A percentile compares a stretch with the other conserved stretches of the same genome.
Evolutionary conservation across 2,329 filamentous ascomycete species (phyloP).

Genomic region (Reticulascus tulasneorum): DNA sequence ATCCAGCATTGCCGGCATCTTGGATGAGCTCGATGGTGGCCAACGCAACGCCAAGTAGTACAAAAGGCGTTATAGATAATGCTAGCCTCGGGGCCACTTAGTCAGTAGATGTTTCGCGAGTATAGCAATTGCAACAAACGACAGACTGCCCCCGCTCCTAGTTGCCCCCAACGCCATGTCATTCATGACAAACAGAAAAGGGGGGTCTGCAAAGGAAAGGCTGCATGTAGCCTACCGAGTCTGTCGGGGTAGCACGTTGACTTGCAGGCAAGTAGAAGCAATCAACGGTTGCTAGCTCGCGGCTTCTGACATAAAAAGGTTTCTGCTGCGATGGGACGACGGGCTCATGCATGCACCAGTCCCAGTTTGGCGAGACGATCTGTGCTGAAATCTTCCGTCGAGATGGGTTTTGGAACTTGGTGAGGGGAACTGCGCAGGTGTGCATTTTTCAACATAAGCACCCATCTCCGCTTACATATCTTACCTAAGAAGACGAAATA

Average conservation of each 20-base stretch:
- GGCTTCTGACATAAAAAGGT: constrained; percentile 4
- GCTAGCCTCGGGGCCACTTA: no score
- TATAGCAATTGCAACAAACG: no score
- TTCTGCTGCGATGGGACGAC: constrained; percentile 13
- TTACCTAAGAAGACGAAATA: no score
- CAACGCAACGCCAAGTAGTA: no score
- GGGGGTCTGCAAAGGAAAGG: constrained; percentile 9
- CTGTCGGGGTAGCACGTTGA: constrained; percentile 1
- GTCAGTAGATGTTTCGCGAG: no score
- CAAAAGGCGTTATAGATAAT: no score
- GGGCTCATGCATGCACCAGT: constrained; percentile 12
- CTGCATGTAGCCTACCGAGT: constrained; percentile 13
- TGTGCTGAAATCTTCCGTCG: constrained; percentile 23
- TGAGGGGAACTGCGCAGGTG: constrained; percentile 23
- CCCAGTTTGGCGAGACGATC: constrained; percentile 13
- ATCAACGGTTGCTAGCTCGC: background rate
- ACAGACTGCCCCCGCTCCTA: no score
- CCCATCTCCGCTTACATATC: no score
- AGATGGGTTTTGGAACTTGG: constrained; percentile 18
- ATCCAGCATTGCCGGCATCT: constrained; percentile 76
- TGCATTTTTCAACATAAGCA: constrained; percentile 18
- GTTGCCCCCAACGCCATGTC: no score
- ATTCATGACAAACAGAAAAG: no score
- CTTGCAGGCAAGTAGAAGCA: constrained; percentile 4
- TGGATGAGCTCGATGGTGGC: constrained; percentile 16